Evolutionary conservation across 23 red algal species (phyloP).

Genomic region (Gracilaria gracilis): DNA sequence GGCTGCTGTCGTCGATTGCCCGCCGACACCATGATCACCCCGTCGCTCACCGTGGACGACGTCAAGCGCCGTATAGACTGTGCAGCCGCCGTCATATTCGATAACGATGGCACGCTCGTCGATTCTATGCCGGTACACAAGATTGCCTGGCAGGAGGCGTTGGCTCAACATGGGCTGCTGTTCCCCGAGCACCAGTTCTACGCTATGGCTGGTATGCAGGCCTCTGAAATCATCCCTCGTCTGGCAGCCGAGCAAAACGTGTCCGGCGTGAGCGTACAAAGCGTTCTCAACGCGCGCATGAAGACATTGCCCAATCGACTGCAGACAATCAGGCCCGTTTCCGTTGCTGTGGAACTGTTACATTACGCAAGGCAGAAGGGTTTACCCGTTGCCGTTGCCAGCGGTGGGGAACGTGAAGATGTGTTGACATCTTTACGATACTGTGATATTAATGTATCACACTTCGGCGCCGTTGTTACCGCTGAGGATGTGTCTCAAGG

Average conservation of each 20-base stretch:
- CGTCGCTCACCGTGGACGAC: neutral
- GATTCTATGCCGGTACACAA: slow-evolving; percentile 74
- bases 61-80: slow-evolving; percentile 21
- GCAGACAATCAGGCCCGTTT: slow-evolving; percentile 24
- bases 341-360: slow-evolving; percentile 38
- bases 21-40: neutral
- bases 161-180: slow-evolving; percentile 30
- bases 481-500: slow-evolving; percentile 63
- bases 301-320: neutral
- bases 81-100: slow-evolving; percentile 69
- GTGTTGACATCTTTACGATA: slow-evolving; percentile 28
- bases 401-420: slow-evolving; percentile 59
- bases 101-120: slow-evolving; percentile 81
- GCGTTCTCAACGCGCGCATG: slow-evolving; percentile 31
- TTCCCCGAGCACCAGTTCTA: slow-evolving; percentile 66
- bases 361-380: slow-evolving; percentile 36
- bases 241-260: slow-evolving; percentile 35
- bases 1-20: no score
- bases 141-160: slow-evolving; percentile 34
- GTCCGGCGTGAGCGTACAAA: slow-evolving; percentile 1
- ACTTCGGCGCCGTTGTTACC: slow-evolving; percentile 63
- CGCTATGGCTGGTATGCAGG: slow-evolving; percentile 62
- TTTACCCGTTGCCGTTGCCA: slow-evolving; percentile 56
- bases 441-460: slow-evolving; percentile 29
- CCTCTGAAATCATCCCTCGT: slow-evolving; percentile 58